These are phyloP conservation scores for Leccinum incarnatum DNA, from an alignment of 768 basidiomycete species.

Conservation along the genomic window DNA sequence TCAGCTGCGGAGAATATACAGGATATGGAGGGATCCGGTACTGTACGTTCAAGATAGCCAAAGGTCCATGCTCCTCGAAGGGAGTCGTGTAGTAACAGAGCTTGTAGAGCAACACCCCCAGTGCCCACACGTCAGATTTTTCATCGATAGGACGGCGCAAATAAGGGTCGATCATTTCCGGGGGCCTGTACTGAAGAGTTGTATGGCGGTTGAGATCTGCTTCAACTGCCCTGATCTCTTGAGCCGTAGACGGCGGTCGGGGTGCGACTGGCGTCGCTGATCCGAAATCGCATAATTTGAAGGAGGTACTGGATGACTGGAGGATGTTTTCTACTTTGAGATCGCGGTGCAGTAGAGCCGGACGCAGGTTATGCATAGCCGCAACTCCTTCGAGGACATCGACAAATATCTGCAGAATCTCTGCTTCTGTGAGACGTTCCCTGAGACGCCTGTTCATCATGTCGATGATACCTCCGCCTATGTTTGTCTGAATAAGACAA, in stretches of 20 bases:
- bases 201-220: constrained; percentile 93
- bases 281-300: constrained; percentile 98
- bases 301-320: constrained; percentile 77
- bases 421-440: constrained; percentile 91
- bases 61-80: constrained; percentile 95
- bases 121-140: constrained; percentile 97
- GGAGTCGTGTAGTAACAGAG: constrained; percentile 99
- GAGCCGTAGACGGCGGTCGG: constrained; percentile 69
- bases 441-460: constrained; percentile 98
- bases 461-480: constrained; percentile 98
- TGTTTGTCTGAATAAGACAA: constrained; percentile 9
- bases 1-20: constrained; percentile 81
- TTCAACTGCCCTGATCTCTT: constrained; percentile 85
- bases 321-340: constrained; percentile 99
- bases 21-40: constrained; percentile 91
- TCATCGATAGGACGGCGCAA: constrained; percentile 83
- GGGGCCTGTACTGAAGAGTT: constrained; percentile 96
- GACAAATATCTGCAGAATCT: constrained; percentile 96
- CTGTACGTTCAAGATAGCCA: constrained; percentile 95
- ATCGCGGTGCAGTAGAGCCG: constrained; percentile 92
- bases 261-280: constrained; percentile 75
- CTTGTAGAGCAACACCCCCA: constrained; percentile 96
- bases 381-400: constrained; percentile 98
- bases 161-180: constrained; percentile 96
- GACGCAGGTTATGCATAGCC: constrained; percentile 91